Conservation (phyloP, 1,139 yeast genomes). For the Hyphopichia pseudoburtonii region DNA sequence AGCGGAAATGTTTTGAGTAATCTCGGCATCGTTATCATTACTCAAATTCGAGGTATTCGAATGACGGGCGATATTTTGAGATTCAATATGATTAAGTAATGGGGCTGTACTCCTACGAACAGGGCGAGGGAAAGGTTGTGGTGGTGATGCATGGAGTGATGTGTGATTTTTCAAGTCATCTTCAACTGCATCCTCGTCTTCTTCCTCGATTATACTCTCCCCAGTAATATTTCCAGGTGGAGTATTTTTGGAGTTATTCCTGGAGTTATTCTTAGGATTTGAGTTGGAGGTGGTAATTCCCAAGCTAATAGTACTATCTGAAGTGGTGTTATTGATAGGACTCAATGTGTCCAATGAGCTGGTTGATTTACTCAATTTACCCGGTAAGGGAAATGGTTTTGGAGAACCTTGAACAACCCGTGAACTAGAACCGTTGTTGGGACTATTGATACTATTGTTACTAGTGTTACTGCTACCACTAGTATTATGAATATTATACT, state of each 20-base stretch:
- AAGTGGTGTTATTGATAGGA: neutral
- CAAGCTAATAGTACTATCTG: neutral
- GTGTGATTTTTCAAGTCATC: conserved; percentile 4
- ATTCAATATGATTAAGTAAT: no score
- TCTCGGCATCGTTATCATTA: conserved; percentile 32
- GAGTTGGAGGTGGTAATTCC: neutral
- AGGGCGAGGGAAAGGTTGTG: no score
- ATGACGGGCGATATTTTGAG: neutral
- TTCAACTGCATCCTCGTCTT: conserved; percentile 9
- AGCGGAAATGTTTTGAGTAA: conserved; percentile 35
- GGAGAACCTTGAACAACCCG: conserved; percentile 6
- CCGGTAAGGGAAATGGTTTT: conserved; percentile 41
- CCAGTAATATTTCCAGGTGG: conserved; percentile 11
- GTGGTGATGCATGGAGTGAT: no score
- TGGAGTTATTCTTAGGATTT: conserved; percentile 1
- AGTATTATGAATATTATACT: conserved; percentile 19
- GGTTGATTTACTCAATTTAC: conserved; percentile 19
- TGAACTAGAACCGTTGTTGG: neutral
- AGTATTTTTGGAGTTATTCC: conserved; percentile 5
- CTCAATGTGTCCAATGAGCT: conserved; percentile 2
- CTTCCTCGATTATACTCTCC: conserved; percentile 19
- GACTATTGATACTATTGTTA: no score
- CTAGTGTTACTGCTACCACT: no score
- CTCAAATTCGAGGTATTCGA: conserved; percentile 2
- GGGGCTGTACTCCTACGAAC: no score